A percentile compares a stretch with the other conserved stretches of the same genome.
These are phyloP conservation scores for Neonectria faginata DNA, from an alignment of 2,329 filamentous ascomycete genomes.

Conservation along the genomic window DNA sequence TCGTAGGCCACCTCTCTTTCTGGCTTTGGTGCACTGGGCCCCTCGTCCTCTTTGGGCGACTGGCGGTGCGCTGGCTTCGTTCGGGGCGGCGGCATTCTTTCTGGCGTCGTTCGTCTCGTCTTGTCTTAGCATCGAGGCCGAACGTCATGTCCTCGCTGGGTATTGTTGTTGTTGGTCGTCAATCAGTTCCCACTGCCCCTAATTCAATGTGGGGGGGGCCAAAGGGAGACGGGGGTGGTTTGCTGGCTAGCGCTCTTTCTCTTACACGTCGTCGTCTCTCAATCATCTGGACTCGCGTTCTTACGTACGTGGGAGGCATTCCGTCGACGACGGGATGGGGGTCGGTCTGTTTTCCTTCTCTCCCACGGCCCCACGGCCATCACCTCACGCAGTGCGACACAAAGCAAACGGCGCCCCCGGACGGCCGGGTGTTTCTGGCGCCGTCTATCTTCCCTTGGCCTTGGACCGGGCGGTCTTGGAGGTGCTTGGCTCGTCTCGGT, in stretches of 20 bases:
- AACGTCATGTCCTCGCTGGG: background rate
- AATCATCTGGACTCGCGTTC: background rate
- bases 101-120: conserved; percentile 11
- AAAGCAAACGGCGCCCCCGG: conserved; percentile 2
- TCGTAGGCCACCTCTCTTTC: conserved; percentile 5
- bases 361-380: background rate
- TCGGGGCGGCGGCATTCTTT: conserved; percentile 5
- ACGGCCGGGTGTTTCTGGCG: conserved; percentile 3
- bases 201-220: background rate
- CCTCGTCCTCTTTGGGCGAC: conserved; percentile 16
- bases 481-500: background rate
- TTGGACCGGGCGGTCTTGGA: background rate
- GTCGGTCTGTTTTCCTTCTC: background rate
- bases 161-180: background rate
- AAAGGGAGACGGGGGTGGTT: background rate
- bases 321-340: background rate
- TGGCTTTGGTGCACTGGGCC: conserved; percentile 3
- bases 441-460: background rate
- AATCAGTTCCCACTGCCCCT: background rate
- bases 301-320: background rate
- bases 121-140: conserved; percentile 9
- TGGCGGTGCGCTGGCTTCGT: conserved; percentile 8
- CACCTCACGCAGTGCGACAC: background rate
- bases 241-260: background rate
- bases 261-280: background rate